A percentile compares a stretch with the other conserved stretches of the same genome.
phyloP scores from a whole-genome alignment of 139 green algal species.

The Coelastrella sp. region DNA sequence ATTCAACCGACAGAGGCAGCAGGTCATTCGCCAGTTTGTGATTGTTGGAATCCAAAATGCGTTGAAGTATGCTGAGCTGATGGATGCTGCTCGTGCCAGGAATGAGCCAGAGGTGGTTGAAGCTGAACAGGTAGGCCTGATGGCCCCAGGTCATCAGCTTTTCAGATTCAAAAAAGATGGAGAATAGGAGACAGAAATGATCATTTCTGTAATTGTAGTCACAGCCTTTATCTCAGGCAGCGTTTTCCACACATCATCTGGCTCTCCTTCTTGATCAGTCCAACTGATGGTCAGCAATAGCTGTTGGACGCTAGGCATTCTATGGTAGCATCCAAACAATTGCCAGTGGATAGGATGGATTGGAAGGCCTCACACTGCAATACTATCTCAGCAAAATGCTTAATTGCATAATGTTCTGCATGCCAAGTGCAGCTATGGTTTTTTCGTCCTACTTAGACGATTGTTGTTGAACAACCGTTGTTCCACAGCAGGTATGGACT shows the following conservation, averaged over 20 bases:
- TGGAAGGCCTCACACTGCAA: too few relatives aligned
- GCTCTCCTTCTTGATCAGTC: too few relatives aligned
- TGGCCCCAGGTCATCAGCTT: not conserved
- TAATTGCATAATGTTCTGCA: too few relatives aligned
- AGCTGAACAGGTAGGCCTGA: slow-evolving; percentile 18
- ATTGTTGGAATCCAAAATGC: slow-evolving; percentile 36
- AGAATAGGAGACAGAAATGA: not conserved
- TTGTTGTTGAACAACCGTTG: too few relatives aligned
- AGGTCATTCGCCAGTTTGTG: slow-evolving; percentile 17
- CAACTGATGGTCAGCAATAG: too few relatives aligned
- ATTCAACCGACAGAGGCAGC: not conserved
- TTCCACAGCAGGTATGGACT: too few relatives aligned
- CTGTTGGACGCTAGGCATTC: too few relatives aligned
- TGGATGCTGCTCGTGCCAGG: slow-evolving; percentile 9
- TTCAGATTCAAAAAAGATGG: not conserved
- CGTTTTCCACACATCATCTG: not conserved
- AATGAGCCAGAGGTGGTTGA: not conserved
- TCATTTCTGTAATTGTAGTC: not conserved
- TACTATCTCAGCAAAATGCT: too few relatives aligned
- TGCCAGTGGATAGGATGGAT: too few relatives aligned
- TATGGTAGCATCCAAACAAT: too few relatives aligned
- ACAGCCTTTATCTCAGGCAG: not conserved
- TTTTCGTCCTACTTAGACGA: too few relatives aligned
- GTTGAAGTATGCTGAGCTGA: slow-evolving; percentile 38
- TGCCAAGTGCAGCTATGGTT: too few relatives aligned